Conservation (phyloP, 2,329 filamentous ascomycete species). For the Paraconiothyrium brasiliense region DNA sequence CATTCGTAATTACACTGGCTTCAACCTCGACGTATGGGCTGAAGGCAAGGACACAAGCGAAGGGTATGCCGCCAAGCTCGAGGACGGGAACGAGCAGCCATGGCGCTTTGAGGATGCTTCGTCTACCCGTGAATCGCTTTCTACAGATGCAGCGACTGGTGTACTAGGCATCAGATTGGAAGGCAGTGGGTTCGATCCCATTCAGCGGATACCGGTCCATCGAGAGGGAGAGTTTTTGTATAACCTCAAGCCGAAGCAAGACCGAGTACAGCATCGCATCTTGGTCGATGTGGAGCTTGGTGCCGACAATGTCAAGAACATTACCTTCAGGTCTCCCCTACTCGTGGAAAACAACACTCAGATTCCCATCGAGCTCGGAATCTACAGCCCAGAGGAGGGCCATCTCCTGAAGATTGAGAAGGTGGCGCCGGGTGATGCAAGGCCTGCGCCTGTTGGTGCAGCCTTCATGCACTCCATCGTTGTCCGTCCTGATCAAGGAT, state of each 20-base stretch:
- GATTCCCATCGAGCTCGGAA: constrained; percentile 91
- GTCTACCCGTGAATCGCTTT: constrained; percentile 92
- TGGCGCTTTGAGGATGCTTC: constrained; percentile 98
- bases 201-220: constrained; percentile 87
- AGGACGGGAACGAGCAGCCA: constrained; percentile 88
- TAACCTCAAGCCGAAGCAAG: constrained; percentile 85
- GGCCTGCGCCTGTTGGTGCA: constrained; percentile 90
- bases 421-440: constrained; percentile 87
- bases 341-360: constrained; percentile 96
- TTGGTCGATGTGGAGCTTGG: constrained; percentile 92
- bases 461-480: constrained; percentile 89
- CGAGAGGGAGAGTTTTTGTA: constrained; percentile 95
- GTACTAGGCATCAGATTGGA: constrained; percentile 86
- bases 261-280: constrained; percentile 85
- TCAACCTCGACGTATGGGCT: constrained; percentile 80
- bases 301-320: constrained; percentile 97
- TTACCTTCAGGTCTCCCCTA: constrained; percentile 91
- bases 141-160: constrained; percentile 81
- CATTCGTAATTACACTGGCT: constrained; percentile 95
- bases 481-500: constrained; percentile 91
- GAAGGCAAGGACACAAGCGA: constrained; percentile 76
- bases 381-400: constrained; percentile 87
- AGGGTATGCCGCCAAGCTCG: constrained; percentile 77
- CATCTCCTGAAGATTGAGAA: constrained; percentile 98
- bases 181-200: constrained; percentile 90